These are phyloP conservation scores for Massarina eburnea DNA, from an alignment of 2,329 filamentous ascomycete species.

Conservation along the genomic window DNA sequence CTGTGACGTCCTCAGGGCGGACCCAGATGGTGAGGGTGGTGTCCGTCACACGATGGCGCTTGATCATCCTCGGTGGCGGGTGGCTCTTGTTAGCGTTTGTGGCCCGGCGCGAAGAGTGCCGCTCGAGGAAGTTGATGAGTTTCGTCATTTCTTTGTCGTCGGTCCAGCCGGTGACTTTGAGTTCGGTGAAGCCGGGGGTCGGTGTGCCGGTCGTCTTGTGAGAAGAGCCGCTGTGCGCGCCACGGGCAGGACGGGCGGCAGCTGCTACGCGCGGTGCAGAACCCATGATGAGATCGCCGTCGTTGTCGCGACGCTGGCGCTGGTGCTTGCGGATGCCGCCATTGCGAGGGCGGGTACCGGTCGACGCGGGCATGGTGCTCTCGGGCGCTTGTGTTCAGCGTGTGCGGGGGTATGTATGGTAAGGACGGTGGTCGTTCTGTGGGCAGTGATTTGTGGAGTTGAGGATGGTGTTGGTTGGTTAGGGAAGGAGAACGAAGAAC, in stretches of 20 bases:
- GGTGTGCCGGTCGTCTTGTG: not conserved
- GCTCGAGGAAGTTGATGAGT: conserved; percentile 45
- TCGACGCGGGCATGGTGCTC: not conserved
- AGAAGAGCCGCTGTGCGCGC: not conserved
- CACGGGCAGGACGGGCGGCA: not conserved
- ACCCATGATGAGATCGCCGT: conserved; percentile 65
- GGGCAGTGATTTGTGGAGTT: too few relatives aligned
- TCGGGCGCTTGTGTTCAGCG: not conserved
- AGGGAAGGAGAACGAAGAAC: too few relatives aligned
- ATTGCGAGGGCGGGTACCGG: conserved; percentile 7
- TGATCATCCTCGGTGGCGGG: conserved; percentile 38
- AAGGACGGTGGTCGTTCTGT: too few relatives aligned
- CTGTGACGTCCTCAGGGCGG: conserved; percentile 34
- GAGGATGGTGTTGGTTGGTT: too few relatives aligned
- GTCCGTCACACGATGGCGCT: conserved; percentile 37
- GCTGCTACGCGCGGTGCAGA: conserved; percentile 33
- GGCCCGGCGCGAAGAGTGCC: conserved; percentile 37
- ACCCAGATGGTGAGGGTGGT: conserved; percentile 43
- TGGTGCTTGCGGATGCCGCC: conserved; percentile 26
- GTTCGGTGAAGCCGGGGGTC: conserved; percentile 9
- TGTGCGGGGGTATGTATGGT: not conserved
- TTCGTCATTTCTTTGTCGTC: conserved; percentile 36
- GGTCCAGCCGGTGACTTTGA: conserved; percentile 46
- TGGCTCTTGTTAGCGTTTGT: conserved; percentile 26
- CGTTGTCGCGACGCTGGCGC: conserved; percentile 55